Evolutionary conservation across 768 basidiomycete species (phyloP).

Genomic region (Crucibulum laeve): DNA sequence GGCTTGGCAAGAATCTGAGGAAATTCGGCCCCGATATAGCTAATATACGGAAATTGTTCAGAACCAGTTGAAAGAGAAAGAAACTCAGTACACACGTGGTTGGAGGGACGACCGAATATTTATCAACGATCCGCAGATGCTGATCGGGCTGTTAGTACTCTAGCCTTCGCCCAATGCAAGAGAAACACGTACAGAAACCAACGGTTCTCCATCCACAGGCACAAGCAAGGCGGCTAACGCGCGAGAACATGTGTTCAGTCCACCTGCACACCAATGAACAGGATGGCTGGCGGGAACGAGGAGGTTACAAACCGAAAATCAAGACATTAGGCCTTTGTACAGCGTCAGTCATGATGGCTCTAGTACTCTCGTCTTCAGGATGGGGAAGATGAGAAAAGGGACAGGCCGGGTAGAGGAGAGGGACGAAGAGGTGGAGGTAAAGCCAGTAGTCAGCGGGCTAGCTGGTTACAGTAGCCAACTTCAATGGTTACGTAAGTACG

Average conservation of each 20-base stretch:
- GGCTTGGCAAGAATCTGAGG: slow-evolving; percentile 62
- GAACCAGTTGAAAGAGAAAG: neutral
- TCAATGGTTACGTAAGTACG: neutral
- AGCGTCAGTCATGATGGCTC: slow-evolving; percentile 25
- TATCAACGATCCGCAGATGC: slow-evolving; percentile 23
- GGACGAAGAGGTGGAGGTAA: too few relatives aligned
- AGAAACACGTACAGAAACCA: slow-evolving; percentile 60
- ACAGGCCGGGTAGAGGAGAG: slow-evolving; percentile 3
- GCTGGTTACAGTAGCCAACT: too few relatives aligned
- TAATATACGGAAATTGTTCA: slow-evolving; percentile 17
- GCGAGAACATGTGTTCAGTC: slow-evolving; percentile 76
- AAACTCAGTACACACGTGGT: slow-evolving; percentile 21
- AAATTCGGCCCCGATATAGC: slow-evolving; percentile 78
- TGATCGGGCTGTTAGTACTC: slow-evolving; percentile 7
- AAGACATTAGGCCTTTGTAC: slow-evolving; percentile 56
- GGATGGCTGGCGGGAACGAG: slow-evolving; percentile 3
- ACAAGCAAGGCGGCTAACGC: slow-evolving; percentile 65
- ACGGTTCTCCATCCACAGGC: slow-evolving; percentile 59
- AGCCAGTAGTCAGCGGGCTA: too few relatives aligned
- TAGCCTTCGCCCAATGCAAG: neutral
- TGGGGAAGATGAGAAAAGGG: slow-evolving; percentile 2
- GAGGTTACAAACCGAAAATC: slow-evolving; percentile 59
- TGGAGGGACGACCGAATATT: slow-evolving; percentile 27
- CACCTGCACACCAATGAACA: slow-evolving; percentile 43
- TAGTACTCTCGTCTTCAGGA: slow-evolving; percentile 4